These are phyloP conservation scores for Sclerotinia nivalis DNA, from an alignment of 2,329 filamentous ascomycete genomes.

Conservation along the genomic window DNA sequence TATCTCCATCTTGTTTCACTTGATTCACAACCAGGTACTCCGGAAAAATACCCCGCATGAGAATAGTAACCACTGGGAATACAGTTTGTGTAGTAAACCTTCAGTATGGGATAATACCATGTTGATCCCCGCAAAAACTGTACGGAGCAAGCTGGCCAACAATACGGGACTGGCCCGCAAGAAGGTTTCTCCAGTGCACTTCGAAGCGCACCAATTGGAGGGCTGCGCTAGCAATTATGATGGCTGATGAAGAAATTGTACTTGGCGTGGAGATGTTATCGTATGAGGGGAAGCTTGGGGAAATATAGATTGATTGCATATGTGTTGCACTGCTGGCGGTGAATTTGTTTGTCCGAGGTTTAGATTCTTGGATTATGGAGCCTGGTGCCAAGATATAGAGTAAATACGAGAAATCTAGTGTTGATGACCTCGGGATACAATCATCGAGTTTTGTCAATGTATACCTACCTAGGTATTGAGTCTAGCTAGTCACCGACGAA, in stretches of 20 bases:
- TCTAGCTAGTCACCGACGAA: not conserved
- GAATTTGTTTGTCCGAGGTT: conserved; percentile 9
- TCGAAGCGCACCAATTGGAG: conserved; percentile 18
- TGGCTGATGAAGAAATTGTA: not conserved
- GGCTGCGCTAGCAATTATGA: not conserved
- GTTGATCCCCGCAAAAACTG: not conserved
- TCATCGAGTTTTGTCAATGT: not conserved
- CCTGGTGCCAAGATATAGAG: not conserved
- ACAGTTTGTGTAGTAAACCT: not conserved
- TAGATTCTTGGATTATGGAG: not conserved
- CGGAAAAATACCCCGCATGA: conserved; percentile 20
- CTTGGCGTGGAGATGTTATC: conserved; percentile 3
- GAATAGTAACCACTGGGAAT: not conserved
- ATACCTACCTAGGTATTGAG: too few relatives aligned
- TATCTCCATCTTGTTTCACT: not conserved
- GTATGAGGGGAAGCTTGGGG: conserved; percentile 7
- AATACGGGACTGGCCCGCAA: conserved; percentile 15
- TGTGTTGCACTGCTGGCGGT: not conserved
- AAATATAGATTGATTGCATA: not conserved
- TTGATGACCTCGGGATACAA: not conserved
- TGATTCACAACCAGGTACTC: not conserved
- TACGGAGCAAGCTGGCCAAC: not conserved
- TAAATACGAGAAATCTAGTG: not conserved
- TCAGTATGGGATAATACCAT: not conserved
- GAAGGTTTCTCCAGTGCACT: conserved; percentile 13